phyloP scores from a whole-genome alignment of 768 basidiomycete species.

The Calocybe indica region DNA sequence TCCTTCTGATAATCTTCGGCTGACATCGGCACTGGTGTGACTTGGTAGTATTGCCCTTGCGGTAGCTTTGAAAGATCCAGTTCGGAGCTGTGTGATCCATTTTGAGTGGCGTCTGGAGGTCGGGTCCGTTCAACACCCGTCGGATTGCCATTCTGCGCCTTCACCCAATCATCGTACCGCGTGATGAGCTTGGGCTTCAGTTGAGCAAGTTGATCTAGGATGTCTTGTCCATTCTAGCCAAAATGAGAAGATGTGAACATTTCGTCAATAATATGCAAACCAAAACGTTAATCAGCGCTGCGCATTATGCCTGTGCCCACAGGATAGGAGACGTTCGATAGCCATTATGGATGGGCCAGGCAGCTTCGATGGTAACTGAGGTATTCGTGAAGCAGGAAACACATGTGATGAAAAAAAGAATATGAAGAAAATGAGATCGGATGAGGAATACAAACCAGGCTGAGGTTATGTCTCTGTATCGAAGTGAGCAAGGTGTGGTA shows the following conservation, averaged over 20 bases:
- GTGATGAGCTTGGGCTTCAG: slow-evolving; percentile 62
- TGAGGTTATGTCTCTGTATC: slow-evolving; percentile 62
- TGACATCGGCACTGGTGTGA: slow-evolving; percentile 8
- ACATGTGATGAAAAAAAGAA: not conserved
- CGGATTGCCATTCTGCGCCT: slow-evolving; percentile 32
- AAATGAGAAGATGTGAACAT: too few relatives aligned
- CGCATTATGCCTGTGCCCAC: too few relatives aligned
- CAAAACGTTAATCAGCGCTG: too few relatives aligned
- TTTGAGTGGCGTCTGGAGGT: slow-evolving; percentile 17
- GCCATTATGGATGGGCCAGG: too few relatives aligned
- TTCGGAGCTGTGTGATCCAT: slow-evolving; percentile 6
- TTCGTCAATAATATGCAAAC: too few relatives aligned
- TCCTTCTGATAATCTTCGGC: slow-evolving; percentile 33
- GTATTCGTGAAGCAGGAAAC: too few relatives aligned
- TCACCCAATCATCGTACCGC: slow-evolving; percentile 57
- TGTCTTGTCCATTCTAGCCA: slow-evolving; percentile 36
- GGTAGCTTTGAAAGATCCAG: slow-evolving; percentile 13
- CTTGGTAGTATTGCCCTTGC: slow-evolving; percentile 3
- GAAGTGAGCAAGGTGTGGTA: slow-evolving; percentile 49
- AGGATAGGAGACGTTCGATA: too few relatives aligned
- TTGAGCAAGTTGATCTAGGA: slow-evolving; percentile 57
- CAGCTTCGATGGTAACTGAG: too few relatives aligned
- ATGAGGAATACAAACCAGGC: slow-evolving; percentile 35
- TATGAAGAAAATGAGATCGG: not conserved
- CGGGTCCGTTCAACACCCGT: slow-evolving; percentile 12